Evolutionary conservation across 2,329 filamentous ascomycete species (phyloP).

Genomic region (Hypoxylon sp.): DNA sequence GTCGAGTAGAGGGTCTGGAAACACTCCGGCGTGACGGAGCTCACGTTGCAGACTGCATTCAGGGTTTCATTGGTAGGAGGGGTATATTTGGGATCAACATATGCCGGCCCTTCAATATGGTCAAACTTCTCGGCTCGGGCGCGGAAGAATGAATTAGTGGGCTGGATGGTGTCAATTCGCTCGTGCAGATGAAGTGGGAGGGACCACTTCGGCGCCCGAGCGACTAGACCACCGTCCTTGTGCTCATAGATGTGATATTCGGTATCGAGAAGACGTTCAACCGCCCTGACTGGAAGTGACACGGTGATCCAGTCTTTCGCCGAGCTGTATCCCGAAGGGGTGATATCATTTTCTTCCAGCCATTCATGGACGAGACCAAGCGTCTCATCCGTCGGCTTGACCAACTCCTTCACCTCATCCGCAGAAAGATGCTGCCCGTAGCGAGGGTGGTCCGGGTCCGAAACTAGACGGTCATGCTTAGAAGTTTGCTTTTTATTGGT

Average conservation of each 20-base stretch:
- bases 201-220: conserved; percentile 68
- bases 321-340: conserved; percentile 59
- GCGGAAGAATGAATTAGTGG: conserved; percentile 70
- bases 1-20: conserved; percentile 67
- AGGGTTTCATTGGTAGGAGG: conserved; percentile 49
- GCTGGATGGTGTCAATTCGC: conserved; percentile 71
- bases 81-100: conserved; percentile 48
- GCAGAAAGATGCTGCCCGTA: conserved; percentile 67
- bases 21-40: conserved; percentile 65
- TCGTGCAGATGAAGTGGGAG: conserved; percentile 68
- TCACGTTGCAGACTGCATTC: conserved; percentile 60
- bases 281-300: conserved; percentile 62
- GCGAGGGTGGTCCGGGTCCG: conserved; percentile 64
- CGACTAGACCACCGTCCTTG: conserved; percentile 63
- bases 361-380: conserved; percentile 66
- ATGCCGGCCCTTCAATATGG: conserved; percentile 50
- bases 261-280: conserved; percentile 66
- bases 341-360: conserved; percentile 66
- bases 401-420: conserved; percentile 64
- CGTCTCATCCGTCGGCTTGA: conserved; percentile 65
- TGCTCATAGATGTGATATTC: conserved; percentile 66
- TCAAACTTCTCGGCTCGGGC: conserved; percentile 49
- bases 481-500: neutral
- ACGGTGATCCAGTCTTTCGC: conserved; percentile 70
- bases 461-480: conserved; percentile 54